Percentiles rank a stretch among this genome's conserved stretches.
Evolutionary conservation across 1,139 yeast species (phyloP).

Genomic region (Suhomyces taliae): DNA sequence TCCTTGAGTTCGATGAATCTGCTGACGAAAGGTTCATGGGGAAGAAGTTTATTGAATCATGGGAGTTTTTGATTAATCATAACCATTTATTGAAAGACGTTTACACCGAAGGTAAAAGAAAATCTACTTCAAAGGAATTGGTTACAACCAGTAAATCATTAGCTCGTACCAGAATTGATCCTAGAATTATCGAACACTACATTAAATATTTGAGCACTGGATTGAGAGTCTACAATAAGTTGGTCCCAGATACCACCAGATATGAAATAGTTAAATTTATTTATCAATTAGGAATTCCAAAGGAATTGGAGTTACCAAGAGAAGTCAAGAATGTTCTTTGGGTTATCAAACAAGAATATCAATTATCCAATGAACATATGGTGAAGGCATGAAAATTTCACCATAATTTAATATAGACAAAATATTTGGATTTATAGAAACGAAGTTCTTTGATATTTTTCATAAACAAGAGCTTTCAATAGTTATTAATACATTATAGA

Average conservation of each 20-base stretch:
- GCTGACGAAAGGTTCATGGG: slow-evolving; percentile 33
- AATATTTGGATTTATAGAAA: too few relatives aligned
- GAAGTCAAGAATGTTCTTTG: slow-evolving; percentile 35
- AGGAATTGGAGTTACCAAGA: slow-evolving; percentile 19
- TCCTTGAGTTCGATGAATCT: slow-evolving; percentile 30
- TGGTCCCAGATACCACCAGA: slow-evolving; percentile 30
- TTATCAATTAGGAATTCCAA: slow-evolving; percentile 25
- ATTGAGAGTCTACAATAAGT: slow-evolving; percentile 23
- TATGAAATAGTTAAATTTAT: slow-evolving; percentile 32
- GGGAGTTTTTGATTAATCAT: slow-evolving; percentile 29
- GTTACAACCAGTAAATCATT: slow-evolving; percentile 3
- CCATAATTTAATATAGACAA: too few relatives aligned
- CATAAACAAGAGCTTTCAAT: too few relatives aligned
- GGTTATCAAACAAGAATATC: slow-evolving; percentile 22
- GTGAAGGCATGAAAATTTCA: too few relatives aligned
- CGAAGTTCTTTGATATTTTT: too few relatives aligned
- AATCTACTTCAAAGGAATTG: not conserved
- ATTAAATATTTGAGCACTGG: slow-evolving; percentile 32
- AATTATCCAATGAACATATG: not conserved
- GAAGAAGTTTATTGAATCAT: slow-evolving; percentile 37
- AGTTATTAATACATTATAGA: too few relatives aligned
- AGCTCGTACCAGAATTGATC: slow-evolving; percentile 11
- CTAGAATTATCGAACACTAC: slow-evolving; percentile 17
- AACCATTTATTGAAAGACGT: slow-evolving; percentile 13
- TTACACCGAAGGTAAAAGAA: not conserved